These are phyloP conservation scores for Globisporangium lucens DNA, from an alignment of 352 stramenopile species.

Conservation along the genomic window DNA sequence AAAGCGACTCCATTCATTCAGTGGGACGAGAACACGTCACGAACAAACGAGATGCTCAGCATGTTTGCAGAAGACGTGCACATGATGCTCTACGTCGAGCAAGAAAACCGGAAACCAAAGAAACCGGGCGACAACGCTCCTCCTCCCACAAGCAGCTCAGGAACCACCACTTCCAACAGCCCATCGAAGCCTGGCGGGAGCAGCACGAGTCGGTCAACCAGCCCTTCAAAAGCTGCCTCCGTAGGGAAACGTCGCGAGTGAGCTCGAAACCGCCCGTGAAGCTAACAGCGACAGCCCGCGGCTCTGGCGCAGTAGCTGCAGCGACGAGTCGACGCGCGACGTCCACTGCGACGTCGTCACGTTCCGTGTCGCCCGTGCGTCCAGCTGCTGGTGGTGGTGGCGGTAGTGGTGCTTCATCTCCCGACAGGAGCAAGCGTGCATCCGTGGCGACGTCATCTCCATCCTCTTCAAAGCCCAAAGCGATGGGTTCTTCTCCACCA, in stretches of 20 bases:
- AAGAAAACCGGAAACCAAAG: constrained; percentile 60
- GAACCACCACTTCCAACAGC: neutral
- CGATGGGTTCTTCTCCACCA: neutral
- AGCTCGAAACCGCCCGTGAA: constrained; percentile 12
- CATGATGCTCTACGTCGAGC: constrained; percentile 47
- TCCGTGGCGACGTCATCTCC: constrained; percentile 4
- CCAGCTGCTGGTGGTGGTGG: neutral
- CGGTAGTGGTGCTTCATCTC: neutral
- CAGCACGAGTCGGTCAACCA: neutral
- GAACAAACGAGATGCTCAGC: constrained; percentile 48
- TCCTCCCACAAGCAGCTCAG: neutral
- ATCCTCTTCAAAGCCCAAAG: neutral
- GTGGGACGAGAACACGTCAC: constrained; percentile 50
- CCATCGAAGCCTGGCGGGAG: constrained; percentile 15
- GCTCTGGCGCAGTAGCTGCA: constrained; percentile 6
- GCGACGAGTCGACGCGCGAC: constrained; percentile 14
- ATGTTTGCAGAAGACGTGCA: constrained; percentile 68
- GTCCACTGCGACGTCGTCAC: neutral
- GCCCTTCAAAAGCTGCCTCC: constrained; percentile 10
- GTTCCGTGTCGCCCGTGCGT: neutral
- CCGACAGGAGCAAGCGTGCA: constrained; percentile 12
- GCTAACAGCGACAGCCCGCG: constrained; percentile 7
- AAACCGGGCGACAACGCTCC: constrained; percentile 22
- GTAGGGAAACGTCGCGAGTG: neutral
- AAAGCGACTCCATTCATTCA: constrained; percentile 32